Evolutionary conservation across 352 stramenopile species (phyloP).

Genomic region (Phytophthora melonis): DNA sequence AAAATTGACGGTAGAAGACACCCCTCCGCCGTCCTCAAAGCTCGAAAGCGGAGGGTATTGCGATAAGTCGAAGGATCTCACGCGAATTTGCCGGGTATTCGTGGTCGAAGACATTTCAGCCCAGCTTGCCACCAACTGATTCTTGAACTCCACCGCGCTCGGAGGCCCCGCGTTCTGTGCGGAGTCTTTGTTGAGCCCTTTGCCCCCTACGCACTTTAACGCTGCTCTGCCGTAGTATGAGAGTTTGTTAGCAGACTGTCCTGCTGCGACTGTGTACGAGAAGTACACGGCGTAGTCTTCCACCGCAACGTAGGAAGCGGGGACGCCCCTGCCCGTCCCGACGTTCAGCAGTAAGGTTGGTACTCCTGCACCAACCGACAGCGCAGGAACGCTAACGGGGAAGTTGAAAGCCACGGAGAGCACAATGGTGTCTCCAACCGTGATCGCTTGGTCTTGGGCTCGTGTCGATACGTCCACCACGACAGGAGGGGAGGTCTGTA

Average conservation of each 20-base stretch:
- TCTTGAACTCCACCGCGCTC: constrained; percentile 39
- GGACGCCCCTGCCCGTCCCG: constrained; percentile 33
- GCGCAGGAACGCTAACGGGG: constrained; percentile 37
- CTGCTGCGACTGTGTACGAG: constrained; percentile 44
- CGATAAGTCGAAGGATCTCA: constrained; percentile 49
- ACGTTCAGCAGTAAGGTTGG: constrained; percentile 57
- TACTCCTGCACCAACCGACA: constrained; percentile 24
- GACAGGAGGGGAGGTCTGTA: constrained; percentile 49
- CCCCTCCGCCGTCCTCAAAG: constrained; percentile 54
- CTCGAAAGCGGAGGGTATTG: constrained; percentile 45
- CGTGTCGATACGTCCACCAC: constrained; percentile 52
- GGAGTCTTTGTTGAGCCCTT: constrained; percentile 59
- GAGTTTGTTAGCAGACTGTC: constrained; percentile 55
- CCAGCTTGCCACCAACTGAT: constrained; percentile 57
- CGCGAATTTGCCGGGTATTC: constrained; percentile 50
- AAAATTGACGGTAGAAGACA: constrained; percentile 55
- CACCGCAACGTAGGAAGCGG: constrained; percentile 40
- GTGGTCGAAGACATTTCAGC: constrained; percentile 41
- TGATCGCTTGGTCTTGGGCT: constrained; percentile 52
- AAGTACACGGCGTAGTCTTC: constrained; percentile 67
- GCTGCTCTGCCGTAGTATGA: constrained; percentile 52
- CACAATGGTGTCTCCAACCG: constrained; percentile 58
- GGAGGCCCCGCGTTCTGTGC: constrained; percentile 33
- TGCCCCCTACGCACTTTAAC: constrained; percentile 53
- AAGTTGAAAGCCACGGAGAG: constrained; percentile 53